Evolutionary conservation across 805 yeast genomes (phyloP), one percentile per base, ranked within the genome.

Genomic region (Pichia nakasei): DNA sequence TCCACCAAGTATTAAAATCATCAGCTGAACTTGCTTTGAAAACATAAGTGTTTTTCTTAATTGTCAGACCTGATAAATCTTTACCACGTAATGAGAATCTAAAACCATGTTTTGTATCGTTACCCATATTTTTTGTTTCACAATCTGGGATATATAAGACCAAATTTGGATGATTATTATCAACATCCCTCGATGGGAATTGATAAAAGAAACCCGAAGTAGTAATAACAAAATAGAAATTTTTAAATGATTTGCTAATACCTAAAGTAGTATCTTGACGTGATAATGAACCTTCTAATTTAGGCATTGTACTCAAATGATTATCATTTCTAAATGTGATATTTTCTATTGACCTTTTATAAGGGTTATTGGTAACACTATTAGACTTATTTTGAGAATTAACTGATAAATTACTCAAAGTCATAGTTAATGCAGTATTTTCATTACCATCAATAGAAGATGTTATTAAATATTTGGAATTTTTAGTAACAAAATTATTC

Each of bases 81-180:
- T 66, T 70, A 27, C 61, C 56, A 18, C 54, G 56, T 36, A 72
- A 47, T 46, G 53, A 53, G 54, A 72, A 67, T 52, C 65, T 67
- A 59, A 56, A 63, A 20, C 65, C 70, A 22, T 58, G 58, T 3
- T 52, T 42, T 9, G 63, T 51, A 29, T 29, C 32, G 15, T 29
- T 15, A 29, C 32, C 32, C 22, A 37, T 35, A 15, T 22, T 45
- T 13, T 31, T 62, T 13, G 72, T 44, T 26, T 62, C 52, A 46
- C 72, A 63, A 18, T 72, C 77, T 9, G 80, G 80, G 32, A 75
- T 53, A 45, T 64, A 72, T 6, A 75, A 51, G 17, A 70, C 64
- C 36, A 70, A 51, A 21, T 68, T 68, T 15, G 79, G 79, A n/a
- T 63, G 61, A 18, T 48, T 48, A 7, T 72, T 59, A 47, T 71